phyloP scores from a whole-genome alignment of 2,329 filamentous ascomycete genomes.

The Xylariaceae sp. region DNA sequence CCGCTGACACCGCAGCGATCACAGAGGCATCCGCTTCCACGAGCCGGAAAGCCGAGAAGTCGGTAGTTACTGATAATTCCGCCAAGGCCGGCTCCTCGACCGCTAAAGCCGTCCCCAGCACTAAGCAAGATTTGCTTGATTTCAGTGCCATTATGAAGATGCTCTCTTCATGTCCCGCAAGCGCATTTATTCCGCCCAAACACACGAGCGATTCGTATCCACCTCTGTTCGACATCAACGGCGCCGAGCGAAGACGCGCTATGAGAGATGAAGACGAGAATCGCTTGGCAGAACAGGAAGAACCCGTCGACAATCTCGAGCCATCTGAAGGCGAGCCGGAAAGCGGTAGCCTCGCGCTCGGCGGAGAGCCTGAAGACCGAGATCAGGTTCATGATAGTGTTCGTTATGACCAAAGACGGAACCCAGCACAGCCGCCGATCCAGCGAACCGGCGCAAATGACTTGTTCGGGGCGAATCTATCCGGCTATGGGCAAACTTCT shows the following conservation, averaged over 20 bases:
- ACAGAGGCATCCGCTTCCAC: slow-evolving; percentile 35
- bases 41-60: slow-evolving; percentile 34
- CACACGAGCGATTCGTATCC: slow-evolving; percentile 53
- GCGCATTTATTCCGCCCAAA: slow-evolving; percentile 41
- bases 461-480: slow-evolving; percentile 57
- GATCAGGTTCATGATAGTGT: slow-evolving; percentile 57
- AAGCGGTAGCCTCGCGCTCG: slow-evolving; percentile 82
- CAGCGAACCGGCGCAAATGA: slow-evolving; percentile 63
- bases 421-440: slow-evolving; percentile 75
- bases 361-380: slow-evolving; percentile 87
- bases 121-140: slow-evolving; percentile 24
- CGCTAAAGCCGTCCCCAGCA: slow-evolving; percentile 4
- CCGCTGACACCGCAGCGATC: slow-evolving; percentile 41
- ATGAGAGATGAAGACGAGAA: slow-evolving; percentile 73
- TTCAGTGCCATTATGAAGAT: slow-evolving; percentile 31
- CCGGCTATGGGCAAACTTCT: slow-evolving; percentile 51
- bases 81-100: slow-evolving; percentile 5
- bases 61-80: slow-evolving; percentile 22
- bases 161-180: slow-evolving; percentile 36
- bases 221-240: slow-evolving; percentile 79
- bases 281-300: slow-evolving; percentile 52
- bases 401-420: slow-evolving; percentile 60
- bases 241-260: slow-evolving; percentile 78
- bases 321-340: slow-evolving; percentile 74
- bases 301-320: slow-evolving; percentile 48